phyloP scores from a whole-genome alignment of 1,284 basidiomycete genomes.

The Blastosporella zonata region DNA sequence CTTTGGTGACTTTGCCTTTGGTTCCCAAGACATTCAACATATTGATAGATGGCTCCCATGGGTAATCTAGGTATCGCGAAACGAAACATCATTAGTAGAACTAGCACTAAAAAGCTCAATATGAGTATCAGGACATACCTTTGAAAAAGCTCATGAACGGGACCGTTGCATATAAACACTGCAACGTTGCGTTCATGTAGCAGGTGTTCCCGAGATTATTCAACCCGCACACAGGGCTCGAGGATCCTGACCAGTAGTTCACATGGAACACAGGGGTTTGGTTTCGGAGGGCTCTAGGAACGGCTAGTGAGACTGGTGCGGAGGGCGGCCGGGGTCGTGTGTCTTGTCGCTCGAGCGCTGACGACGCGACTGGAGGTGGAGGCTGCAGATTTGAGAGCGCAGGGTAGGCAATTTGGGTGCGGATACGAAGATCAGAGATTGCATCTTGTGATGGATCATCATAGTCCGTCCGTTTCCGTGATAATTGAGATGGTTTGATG shows the following conservation, averaged over 20 bases:
- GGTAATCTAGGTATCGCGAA: conserved; percentile 69
- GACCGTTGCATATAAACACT: conserved; percentile 90
- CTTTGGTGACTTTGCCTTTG: conserved; percentile 79
- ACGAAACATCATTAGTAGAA: conserved; percentile 1
- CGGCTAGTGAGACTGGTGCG: conserved; percentile 24
- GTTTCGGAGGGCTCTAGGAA: conserved; percentile 57
- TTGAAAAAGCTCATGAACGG: conserved; percentile 91
- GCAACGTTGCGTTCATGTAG: conserved; percentile 98
- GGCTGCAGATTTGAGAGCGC: conserved; percentile 66
- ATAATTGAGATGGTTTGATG: conserved; percentile 63
- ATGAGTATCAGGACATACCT: conserved; percentile 41
- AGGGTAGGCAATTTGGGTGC: conserved; percentile 77
- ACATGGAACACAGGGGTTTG: conserved; percentile 65
- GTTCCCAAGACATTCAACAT: conserved; percentile 86
- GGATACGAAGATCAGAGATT: conserved; percentile 47
- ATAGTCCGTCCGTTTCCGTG: conserved; percentile 76
- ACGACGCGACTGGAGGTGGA: conserved; percentile 71
- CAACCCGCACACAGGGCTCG: conserved; percentile 82
- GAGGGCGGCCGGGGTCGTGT: conserved; percentile 46
- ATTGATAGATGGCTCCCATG: conserved; percentile 89
- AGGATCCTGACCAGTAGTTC: conserved; percentile 75
- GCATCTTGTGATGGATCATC: conserved; percentile 76
- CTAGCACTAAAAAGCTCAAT: neutral
- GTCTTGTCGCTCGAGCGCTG: conserved; percentile 67
- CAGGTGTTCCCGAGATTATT: conserved; percentile 99